These are phyloP conservation scores for Lactarius evosmus DNA, from an alignment of 768 basidiomycete genomes.

Conservation along the genomic window DNA sequence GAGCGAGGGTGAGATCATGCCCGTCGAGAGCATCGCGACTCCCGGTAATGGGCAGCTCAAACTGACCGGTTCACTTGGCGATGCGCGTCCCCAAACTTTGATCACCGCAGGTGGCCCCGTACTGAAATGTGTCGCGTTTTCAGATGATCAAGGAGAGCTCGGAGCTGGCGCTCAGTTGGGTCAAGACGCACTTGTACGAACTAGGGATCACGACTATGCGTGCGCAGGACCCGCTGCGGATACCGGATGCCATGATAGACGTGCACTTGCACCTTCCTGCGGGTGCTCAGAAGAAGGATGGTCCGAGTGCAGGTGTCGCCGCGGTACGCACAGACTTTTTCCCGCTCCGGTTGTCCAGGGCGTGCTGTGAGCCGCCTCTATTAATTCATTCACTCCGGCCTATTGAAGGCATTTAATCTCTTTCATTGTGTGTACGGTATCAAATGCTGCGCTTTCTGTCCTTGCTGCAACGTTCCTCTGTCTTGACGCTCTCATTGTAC, in stretches of 20 bases:
- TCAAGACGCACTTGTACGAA: slow-evolving; percentile 80
- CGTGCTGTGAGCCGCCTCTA: too few species aligned
- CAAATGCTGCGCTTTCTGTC: too few species aligned
- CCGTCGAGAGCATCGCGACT: slow-evolving; percentile 77
- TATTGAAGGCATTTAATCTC: too few species aligned
- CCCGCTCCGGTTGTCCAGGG: too few species aligned
- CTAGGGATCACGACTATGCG: slow-evolving; percentile 69
- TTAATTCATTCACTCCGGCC: too few species aligned
- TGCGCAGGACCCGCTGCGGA: slow-evolving; percentile 72
- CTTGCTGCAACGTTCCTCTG: too few species aligned
- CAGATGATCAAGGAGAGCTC: slow-evolving; percentile 92
- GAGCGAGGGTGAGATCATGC: slow-evolving; percentile 80
- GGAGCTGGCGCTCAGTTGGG: slow-evolving; percentile 89
- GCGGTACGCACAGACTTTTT: slow-evolving; percentile 59
- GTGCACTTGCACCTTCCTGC: slow-evolving; percentile 87
- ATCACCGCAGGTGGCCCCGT: too few species aligned
- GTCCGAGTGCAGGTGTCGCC: slow-evolving; percentile 85
- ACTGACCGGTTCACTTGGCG: slow-evolving; percentile 81
- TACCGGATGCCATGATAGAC: slow-evolving; percentile 62
- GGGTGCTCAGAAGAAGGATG: slow-evolving; percentile 92
- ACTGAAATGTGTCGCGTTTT: neutral
- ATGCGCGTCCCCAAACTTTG: slow-evolving; percentile 46
- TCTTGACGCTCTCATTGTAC: too few species aligned
- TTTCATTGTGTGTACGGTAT: too few species aligned
- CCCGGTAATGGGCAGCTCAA: slow-evolving; percentile 74